phyloP scores from a whole-genome alignment of 257 asterid species.

The Solanum corneliomulleri region DNA sequence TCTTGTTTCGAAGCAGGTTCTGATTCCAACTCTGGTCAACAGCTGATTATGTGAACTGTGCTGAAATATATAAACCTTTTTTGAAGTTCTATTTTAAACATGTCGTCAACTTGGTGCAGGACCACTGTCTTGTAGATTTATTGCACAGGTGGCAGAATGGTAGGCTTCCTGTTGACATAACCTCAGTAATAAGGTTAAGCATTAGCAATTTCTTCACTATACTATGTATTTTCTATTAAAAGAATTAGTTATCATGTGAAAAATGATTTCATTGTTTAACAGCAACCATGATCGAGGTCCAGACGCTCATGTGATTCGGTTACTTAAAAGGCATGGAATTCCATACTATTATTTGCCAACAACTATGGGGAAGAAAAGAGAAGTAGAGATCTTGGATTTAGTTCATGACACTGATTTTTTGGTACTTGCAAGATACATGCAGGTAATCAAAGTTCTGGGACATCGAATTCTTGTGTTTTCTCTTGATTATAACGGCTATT shows the following conservation, averaged over 20 bases:
- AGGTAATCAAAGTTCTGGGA: conserved; percentile 29
- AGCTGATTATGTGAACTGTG: background rate
- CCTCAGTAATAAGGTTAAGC: conserved; percentile 63
- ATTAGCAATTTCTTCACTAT: background rate
- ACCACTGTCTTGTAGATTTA: conserved; percentile 85
- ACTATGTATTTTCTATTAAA: background rate
- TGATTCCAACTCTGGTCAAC: background rate
- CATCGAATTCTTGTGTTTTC: background rate
- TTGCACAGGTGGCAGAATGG: conserved; percentile 88
- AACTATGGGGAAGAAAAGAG: conserved; percentile 35
- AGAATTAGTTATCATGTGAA: background rate
- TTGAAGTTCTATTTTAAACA: background rate
- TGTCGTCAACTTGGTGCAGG: conserved; percentile 32
- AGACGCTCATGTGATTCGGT: conserved; percentile 69
- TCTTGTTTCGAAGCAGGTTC: conserved; percentile 87
- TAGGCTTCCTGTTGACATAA: conserved; percentile 73
- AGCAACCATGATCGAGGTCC: conserved; percentile 83
- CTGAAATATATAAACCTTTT: background rate
- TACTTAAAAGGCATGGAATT: conserved; percentile 76
- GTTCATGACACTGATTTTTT: conserved; percentile 80
- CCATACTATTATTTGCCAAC: conserved; percentile 64
- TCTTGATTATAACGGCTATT: background rate
- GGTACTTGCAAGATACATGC: conserved; percentile 98
- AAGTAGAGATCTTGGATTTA: conserved; percentile 55
- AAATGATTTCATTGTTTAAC: conserved; percentile 6